phyloP scores from a whole-genome alignment of 2,329 filamentous ascomycete genomes.

The Alternaria sp. region DNA sequence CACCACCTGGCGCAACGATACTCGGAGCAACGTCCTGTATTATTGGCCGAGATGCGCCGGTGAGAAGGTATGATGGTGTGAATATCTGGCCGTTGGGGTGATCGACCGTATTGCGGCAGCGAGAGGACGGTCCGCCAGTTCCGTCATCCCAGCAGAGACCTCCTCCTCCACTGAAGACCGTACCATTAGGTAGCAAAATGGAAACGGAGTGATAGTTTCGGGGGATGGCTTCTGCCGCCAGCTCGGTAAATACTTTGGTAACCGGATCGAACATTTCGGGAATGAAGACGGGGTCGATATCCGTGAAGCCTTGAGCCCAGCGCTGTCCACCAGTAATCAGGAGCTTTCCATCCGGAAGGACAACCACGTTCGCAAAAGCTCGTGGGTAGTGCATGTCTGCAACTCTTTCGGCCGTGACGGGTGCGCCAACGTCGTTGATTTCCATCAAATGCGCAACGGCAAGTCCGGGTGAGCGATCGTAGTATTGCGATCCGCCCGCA shows the following conservation, averaged over 20 bases:
- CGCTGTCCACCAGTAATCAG: conserved; percentile 35
- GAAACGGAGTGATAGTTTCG: conserved; percentile 37
- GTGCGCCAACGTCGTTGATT: conserved; percentile 27
- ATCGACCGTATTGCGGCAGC: conserved; percentile 59
- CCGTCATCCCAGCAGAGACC: conserved; percentile 31
- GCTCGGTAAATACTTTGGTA: conserved; percentile 27
- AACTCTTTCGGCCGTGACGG: conserved; percentile 20
- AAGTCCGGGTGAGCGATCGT: conserved; percentile 20
- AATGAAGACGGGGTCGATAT: conserved; percentile 24
- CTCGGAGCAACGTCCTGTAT: conserved; percentile 19
- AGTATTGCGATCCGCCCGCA: conserved; percentile 29
- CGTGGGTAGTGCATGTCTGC: conserved; percentile 27
- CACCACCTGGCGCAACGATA: conserved; percentile 22
- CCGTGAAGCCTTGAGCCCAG: conserved; percentile 25
- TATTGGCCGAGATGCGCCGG: conserved; percentile 23
- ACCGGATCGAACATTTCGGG: conserved; percentile 35
- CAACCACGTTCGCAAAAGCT: conserved; percentile 32
- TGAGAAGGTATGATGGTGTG: conserved; percentile 63
- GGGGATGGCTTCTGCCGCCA: conserved; percentile 26
- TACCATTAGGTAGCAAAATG: conserved; percentile 34
- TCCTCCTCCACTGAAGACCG: conserved; percentile 33
- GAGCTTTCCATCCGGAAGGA: conserved; percentile 37
- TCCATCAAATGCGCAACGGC: conserved; percentile 28
- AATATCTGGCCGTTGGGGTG: conserved; percentile 61
- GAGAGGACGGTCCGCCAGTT: conserved; percentile 38